These are phyloP conservation scores for Pouteria glomerata DNA, from an alignment of 148 eudicot genomes.

Conservation along the genomic window DNA sequence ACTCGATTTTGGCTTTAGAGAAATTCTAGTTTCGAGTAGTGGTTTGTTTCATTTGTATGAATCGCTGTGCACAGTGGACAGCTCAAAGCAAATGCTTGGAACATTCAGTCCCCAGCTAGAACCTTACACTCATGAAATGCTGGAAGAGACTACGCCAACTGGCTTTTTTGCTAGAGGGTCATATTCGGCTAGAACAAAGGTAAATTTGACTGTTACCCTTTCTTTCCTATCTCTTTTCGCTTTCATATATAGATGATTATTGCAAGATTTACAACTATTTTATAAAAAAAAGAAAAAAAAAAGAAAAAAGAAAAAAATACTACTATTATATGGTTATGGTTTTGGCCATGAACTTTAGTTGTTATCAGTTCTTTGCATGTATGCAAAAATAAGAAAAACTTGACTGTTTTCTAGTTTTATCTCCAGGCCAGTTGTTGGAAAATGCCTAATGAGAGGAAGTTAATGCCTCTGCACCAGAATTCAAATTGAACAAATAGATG, in stretches of 20 bases:
- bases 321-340: too few species aligned
- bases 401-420: neutral
- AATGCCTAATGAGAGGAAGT: neutral
- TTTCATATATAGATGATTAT: neutral
- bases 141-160: constrained; percentile 82
- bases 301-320: too few species aligned
- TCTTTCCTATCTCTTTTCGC: neutral
- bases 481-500: neutral
- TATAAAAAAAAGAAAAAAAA: neutral
- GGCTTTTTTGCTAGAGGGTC: constrained; percentile 92
- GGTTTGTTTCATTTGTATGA: neutral
- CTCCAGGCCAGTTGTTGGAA: neutral
- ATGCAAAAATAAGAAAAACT: neutral
- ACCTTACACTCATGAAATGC: constrained; percentile 65
- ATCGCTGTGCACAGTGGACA: constrained; percentile 46
- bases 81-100: constrained; percentile 81
- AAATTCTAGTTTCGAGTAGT: neutral
- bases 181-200: constrained; percentile 76
- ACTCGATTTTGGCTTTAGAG: neutral
- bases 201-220: constrained; percentile 3
- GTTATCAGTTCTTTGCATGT: neutral
- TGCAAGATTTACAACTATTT: neutral
- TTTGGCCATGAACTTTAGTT: neutral
- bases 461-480: neutral
- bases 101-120: constrained; percentile 83